These are phyloP conservation scores for Trifolium fragiferum DNA, from an alignment of 306 rosid genomes.

Conservation along the genomic window DNA sequence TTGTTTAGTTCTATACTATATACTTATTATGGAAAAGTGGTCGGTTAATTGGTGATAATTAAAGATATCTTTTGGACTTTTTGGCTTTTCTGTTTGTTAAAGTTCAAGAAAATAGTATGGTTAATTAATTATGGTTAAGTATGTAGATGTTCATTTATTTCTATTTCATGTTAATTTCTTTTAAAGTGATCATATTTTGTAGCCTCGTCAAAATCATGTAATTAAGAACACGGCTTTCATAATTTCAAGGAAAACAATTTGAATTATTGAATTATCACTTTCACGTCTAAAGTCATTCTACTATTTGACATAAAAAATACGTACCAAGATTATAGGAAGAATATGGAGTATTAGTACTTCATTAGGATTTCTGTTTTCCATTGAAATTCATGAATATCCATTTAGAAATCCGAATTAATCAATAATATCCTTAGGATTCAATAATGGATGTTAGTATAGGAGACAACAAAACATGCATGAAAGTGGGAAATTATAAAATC, in stretches of 20 bases:
- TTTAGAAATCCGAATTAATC: neutral
- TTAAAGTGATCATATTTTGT: no score
- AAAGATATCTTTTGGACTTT: constrained; percentile 41
- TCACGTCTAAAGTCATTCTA: no score
- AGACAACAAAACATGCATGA: neutral
- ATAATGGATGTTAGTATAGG: no score
- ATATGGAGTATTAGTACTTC: neutral
- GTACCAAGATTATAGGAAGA: no score
- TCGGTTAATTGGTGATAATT: constrained; percentile 33
- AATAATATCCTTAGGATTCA: neutral
- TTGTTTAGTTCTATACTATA: constrained; percentile 30
- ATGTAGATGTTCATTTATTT: no score
- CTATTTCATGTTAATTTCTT: no score
- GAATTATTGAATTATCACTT: no score
- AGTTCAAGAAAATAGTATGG: neutral
- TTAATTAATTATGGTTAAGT: no score
- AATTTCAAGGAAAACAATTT: neutral
- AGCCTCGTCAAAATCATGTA: no score
- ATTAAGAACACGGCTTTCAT: neutral
- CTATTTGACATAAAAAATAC: neutral
- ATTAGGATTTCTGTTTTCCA: neutral
- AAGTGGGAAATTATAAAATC: neutral
- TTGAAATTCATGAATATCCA: neutral
- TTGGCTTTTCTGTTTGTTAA: constrained; percentile 23
- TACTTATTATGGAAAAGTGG: constrained; percentile 30